Evolutionary conservation across 2,329 filamentous ascomycete species (phyloP).

Genomic region (Fusarium sororula): DNA sequence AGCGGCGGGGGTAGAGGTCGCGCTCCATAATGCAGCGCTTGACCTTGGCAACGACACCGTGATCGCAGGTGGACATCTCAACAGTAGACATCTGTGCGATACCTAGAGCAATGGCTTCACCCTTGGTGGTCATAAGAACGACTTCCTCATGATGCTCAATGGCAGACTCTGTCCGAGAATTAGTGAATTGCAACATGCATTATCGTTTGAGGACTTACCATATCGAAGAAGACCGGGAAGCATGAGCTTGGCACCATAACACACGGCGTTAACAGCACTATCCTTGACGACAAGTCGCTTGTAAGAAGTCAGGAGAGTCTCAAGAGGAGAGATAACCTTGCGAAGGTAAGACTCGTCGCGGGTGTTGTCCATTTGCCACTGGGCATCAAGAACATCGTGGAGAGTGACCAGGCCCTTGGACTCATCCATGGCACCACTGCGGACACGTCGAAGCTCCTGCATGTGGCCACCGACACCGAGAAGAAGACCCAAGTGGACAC

Average conservation of each 20-base stretch:
- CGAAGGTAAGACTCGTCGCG: slow-evolving; percentile 93
- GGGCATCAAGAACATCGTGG: slow-evolving; percentile 87
- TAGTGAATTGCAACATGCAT: slow-evolving; percentile 35
- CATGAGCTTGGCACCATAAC: slow-evolving; percentile 99
- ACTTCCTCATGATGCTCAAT: slow-evolving; percentile 97
- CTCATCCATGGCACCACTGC: slow-evolving; percentile 96
- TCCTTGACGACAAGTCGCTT: slow-evolving; percentile 98
- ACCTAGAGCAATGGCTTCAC: slow-evolving; percentile 95
- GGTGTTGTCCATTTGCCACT: slow-evolving; percentile 96
- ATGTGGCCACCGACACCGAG: slow-evolving; percentile 92
- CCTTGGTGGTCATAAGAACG: slow-evolving; percentile 98
- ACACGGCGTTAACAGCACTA: slow-evolving; percentile 86
- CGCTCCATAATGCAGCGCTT: slow-evolving; percentile 99
- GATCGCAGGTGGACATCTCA: slow-evolving; percentile 95
- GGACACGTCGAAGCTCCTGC: slow-evolving; percentile 95
- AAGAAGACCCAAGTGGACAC: slow-evolving; percentile 85
- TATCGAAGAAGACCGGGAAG: slow-evolving; percentile 94
- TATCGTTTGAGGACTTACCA: slow-evolving; percentile 61
- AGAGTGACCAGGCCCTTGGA: slow-evolving; percentile 88
- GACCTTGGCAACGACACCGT: slow-evolving; percentile 97
- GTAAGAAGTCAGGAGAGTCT: slow-evolving; percentile 90
- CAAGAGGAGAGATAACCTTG: slow-evolving; percentile 89
- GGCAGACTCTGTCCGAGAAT: slow-evolving; percentile 70
- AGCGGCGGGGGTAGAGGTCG: slow-evolving; percentile 94
- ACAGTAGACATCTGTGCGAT: slow-evolving; percentile 98